These are phyloP conservation scores for Cinnamomum chago DNA, from an alignment of 164 flowering plant species.

Conservation along the genomic window DNA sequence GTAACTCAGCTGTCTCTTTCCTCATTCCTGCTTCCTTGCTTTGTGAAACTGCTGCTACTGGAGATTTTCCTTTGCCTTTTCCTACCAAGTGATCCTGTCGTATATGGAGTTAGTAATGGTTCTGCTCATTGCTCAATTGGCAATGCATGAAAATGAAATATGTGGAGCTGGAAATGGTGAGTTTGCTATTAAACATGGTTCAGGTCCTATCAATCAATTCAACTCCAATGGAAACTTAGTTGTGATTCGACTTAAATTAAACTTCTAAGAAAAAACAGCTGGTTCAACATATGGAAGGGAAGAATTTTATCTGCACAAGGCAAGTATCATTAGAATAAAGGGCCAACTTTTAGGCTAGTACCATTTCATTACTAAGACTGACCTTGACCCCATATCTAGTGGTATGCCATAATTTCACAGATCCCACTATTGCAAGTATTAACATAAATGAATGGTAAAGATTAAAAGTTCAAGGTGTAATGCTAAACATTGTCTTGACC, in stretches of 20 bases:
- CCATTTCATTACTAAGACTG: neutral
- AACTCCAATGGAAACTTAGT: neutral
- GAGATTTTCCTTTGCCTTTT: constrained; percentile 7
- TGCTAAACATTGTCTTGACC: too few relatives aligned
- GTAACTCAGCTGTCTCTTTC: constrained; percentile 18
- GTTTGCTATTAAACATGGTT: too few relatives aligned
- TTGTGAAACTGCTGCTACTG: constrained; percentile 15
- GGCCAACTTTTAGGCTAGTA: neutral
- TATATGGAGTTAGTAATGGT: constrained; percentile 10
- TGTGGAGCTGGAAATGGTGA: neutral
- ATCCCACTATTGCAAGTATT: too few relatives aligned
- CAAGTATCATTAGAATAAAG: neutral
- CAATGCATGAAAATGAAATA: neutral
- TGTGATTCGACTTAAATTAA: neutral
- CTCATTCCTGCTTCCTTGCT: constrained; percentile 20
- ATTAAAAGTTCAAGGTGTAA: too few relatives aligned
- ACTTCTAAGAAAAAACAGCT: too few relatives aligned
- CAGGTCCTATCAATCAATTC: neutral
- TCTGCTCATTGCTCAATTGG: neutral
- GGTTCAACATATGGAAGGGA: neutral
- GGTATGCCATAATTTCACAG: neutral
- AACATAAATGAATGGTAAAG: neutral
- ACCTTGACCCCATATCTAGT: neutral
- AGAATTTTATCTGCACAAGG: neutral
- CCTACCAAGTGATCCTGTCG: constrained; percentile 27